phyloP scores from a whole-genome alignment of 495 filamentous ascomycete species.

The Aspergillus heteromorphus region DNA sequence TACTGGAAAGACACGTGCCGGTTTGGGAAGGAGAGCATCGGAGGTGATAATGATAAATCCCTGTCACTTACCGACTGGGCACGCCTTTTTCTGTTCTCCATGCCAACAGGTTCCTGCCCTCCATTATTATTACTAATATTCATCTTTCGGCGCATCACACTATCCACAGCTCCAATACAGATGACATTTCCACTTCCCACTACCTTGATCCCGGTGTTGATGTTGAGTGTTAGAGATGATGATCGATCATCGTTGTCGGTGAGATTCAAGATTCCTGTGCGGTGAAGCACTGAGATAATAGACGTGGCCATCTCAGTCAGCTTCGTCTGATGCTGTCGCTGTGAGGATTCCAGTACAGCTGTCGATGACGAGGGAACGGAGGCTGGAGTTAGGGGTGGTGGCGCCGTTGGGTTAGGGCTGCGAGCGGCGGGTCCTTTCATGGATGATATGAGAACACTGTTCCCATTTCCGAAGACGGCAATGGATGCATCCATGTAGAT shows the following conservation, averaged over 20 bases:
- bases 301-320: constrained; percentile 15
- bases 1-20: background rate
- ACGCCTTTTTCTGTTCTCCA: too few species aligned
- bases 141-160: background rate
- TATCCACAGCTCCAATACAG: constrained; percentile 5
- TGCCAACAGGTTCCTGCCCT: background rate
- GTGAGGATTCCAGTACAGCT: constrained; percentile 1
- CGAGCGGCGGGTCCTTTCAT: background rate
- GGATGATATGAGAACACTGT: constrained; percentile 25
- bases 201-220: constrained; percentile 25
- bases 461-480: constrained; percentile 28
- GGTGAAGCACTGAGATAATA: constrained; percentile 13
- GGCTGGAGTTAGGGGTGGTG: background rate
- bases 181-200: constrained; percentile 21
- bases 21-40: too few species aligned
- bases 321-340: constrained; percentile 11
- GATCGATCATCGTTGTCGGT: background rate
- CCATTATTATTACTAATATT: too few species aligned
- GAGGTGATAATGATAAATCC: too few species aligned
- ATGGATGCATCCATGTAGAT: constrained; percentile 37
- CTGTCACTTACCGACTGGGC: too few species aligned
- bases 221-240: constrained; percentile 12
- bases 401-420: background rate
- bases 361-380: background rate
- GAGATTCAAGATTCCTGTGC: background rate